Percentiles rank a stretch among this genome's conserved stretches.
Conservation (phyloP, 1,284 basidiomycete species). For the Irpex sp. region DNA sequence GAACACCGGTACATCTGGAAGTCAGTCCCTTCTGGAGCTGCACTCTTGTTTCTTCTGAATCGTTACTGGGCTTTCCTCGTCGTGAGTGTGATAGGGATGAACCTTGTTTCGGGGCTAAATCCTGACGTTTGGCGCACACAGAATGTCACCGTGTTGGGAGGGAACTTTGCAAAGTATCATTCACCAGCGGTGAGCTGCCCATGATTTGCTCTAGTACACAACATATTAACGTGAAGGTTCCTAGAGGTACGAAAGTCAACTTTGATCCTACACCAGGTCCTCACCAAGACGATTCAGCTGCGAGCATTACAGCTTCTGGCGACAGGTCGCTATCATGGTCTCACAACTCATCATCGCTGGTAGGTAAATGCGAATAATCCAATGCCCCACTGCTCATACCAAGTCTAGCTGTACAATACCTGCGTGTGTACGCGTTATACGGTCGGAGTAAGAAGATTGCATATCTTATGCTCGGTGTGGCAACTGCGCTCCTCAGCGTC, state of each 20-base stretch:
- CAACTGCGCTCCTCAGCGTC: slow-evolving; percentile 15
- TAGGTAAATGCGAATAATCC: slow-evolving; percentile 8
- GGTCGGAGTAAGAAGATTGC: slow-evolving; percentile 18
- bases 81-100: slow-evolving; percentile 13
- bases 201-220: not conserved
- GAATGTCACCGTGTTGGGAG: slow-evolving; percentile 26
- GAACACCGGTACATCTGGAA: slow-evolving; percentile 25
- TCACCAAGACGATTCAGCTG: slow-evolving; percentile 10
- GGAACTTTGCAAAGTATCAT: slow-evolving; percentile 18
- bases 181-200: not conserved
- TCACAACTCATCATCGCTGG: slow-evolving; percentile 26
- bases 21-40: slow-evolving; percentile 14
- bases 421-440: slow-evolving; percentile 27
- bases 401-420: slow-evolving; percentile 18
- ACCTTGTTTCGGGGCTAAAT: not conserved
- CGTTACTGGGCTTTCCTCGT: slow-evolving; percentile 26
- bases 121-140: slow-evolving; percentile 1
- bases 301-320: slow-evolving; percentile 24
- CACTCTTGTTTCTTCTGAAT: slow-evolving; percentile 23
- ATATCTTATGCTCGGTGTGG: slow-evolving; percentile 16
- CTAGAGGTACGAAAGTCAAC: not conserved
- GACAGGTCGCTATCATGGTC: slow-evolving; percentile 22
- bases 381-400: not conserved
- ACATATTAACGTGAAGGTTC: not conserved
- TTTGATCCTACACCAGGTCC: no score